A percentile compares a stretch with the other conserved stretches of the same genome.
These are phyloP conservation scores for Penicillium sp. DNA, from an alignment of 2,329 filamentous ascomycete species.

Conservation along the genomic window DNA sequence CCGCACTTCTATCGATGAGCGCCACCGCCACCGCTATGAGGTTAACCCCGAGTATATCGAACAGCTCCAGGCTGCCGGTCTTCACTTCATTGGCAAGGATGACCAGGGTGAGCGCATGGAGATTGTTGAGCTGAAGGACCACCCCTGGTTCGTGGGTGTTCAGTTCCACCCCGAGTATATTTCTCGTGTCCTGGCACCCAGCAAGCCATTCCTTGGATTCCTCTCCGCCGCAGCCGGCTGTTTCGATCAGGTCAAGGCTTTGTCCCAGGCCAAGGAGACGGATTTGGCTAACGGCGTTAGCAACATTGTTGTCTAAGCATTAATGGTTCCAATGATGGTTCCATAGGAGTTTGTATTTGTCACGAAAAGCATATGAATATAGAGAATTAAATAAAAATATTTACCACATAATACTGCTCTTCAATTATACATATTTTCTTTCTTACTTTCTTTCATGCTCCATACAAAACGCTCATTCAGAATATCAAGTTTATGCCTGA, in stretches of 20 bases:
- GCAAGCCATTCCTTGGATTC: slow-evolving; percentile 76
- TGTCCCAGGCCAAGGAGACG: slow-evolving; percentile 13
- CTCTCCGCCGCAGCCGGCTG: slow-evolving; percentile 72
- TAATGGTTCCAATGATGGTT: neutral
- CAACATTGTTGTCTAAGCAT: slow-evolving; percentile 18
- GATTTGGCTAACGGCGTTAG: slow-evolving; percentile 15
- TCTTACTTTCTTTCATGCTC: neutral
- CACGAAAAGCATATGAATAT: slow-evolving; percentile 17
- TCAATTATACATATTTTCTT: neutral
- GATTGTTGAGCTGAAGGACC: slow-evolving; percentile 75
- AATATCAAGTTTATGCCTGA: neutral
- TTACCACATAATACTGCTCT: neutral
- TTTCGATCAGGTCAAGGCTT: slow-evolving; percentile 12
- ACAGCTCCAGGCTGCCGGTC: slow-evolving; percentile 63
- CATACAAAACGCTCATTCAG: neutral
- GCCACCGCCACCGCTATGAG: slow-evolving; percentile 85
- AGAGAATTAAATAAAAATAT: slow-evolving; percentile 13
- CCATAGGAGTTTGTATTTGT: slow-evolving; percentile 11
- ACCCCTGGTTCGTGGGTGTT: slow-evolving; percentile 79
- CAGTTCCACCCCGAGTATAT: slow-evolving; percentile 89
- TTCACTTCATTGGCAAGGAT: slow-evolving; percentile 77
- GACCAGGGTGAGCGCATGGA: slow-evolving; percentile 77
- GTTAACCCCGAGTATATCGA: slow-evolving; percentile 78
- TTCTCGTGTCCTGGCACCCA: slow-evolving; percentile 69
- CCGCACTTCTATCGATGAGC: slow-evolving; percentile 59